These are phyloP conservation scores for Pseudonectria foliicola DNA, from an alignment of 2,329 filamentous ascomycete species.

Conservation along the genomic window DNA sequence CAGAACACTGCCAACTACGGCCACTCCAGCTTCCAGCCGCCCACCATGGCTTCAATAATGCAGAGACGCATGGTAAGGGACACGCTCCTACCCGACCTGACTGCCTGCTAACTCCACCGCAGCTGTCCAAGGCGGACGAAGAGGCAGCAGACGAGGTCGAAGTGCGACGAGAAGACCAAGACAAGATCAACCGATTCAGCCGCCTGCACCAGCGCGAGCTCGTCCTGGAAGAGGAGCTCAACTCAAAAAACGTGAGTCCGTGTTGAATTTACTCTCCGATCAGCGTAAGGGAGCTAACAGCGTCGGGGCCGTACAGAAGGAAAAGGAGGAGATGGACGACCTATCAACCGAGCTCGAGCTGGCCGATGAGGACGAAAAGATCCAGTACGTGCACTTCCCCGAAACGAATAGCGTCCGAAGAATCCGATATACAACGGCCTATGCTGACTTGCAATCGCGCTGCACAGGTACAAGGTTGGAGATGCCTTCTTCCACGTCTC, in stretches of 20 bases:
- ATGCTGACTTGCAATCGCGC: conserved; percentile 7
- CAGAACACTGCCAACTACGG: conserved; percentile 4
- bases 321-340: conserved; percentile 96
- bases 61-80: conserved; percentile 52
- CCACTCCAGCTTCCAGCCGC: conserved; percentile 8
- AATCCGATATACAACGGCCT: conserved; percentile 1
- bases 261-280: too few relatives aligned
- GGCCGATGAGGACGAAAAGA: conserved; percentile 86
- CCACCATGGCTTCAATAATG: conserved; percentile 39
- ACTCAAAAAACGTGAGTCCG: conserved; percentile 65
- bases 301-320: conserved; percentile 58
- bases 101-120: conserved; percentile 10
- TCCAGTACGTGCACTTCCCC: conserved; percentile 57
- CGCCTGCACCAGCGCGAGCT: conserved; percentile 83
- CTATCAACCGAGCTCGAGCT: conserved; percentile 86
- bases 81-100: accelerated
- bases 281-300: conserved; percentile 5
- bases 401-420: conserved; percentile 7
- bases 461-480: conserved; percentile 81
- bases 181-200: conserved; percentile 98
- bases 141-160: conserved; percentile 77
- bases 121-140: conserved; percentile 95
- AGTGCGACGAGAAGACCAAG: conserved; percentile 93
- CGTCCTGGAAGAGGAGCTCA: conserved; percentile 70
- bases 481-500: conserved; percentile 89